These are phyloP conservation scores for Dinochytrium kinnereticum DNA, from an alignment of 371 early-diverging fungal genomes.

Conservation along the genomic window DNA sequence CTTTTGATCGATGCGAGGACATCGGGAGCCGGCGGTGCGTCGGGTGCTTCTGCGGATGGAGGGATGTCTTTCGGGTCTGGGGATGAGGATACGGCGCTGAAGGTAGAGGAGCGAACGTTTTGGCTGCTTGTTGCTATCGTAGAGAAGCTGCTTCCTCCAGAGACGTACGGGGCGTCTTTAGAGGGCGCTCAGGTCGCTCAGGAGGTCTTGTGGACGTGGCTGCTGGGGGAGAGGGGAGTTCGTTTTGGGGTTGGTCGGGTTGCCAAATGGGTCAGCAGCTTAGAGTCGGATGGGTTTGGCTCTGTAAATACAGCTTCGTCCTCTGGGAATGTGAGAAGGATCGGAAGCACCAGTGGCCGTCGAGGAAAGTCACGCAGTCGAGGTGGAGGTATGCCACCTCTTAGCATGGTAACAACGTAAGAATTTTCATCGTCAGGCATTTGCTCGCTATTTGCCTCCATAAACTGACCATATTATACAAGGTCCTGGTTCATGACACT, in stretches of 20 bases:
- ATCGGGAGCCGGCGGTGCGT: not conserved
- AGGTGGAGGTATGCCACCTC: slow-evolving; percentile 61
- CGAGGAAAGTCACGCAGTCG: not conserved
- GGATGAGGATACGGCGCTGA: slow-evolving; percentile 26
- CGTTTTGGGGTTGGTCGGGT: slow-evolving; percentile 51
- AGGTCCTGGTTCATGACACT: slow-evolving; percentile 78
- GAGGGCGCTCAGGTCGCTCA: slow-evolving; percentile 80
- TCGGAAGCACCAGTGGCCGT: slow-evolving; percentile 46
- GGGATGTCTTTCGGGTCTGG: slow-evolving; percentile 25
- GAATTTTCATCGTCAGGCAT: slow-evolving; percentile 11
- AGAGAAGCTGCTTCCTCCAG: slow-evolving; percentile 73
- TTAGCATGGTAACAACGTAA: slow-evolving; percentile 77
- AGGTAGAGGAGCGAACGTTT: slow-evolving; percentile 74
- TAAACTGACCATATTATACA: no score
- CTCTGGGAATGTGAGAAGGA: slow-evolving; percentile 1
- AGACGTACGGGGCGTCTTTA: slow-evolving; percentile 80
- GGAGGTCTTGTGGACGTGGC: slow-evolving; percentile 64
- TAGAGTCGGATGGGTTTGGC: slow-evolving; percentile 31
- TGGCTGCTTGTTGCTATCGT: slow-evolving; percentile 81
- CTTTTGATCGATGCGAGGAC: slow-evolving; percentile 67
- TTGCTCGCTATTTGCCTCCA: no score
- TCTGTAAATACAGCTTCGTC: not conserved
- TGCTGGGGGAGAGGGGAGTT: slow-evolving; percentile 43
- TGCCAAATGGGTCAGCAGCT: slow-evolving; percentile 44
- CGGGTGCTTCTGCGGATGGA: not conserved